A percentile compares a stretch with the other conserved stretches of the same genome.
phyloP scores from a whole-genome alignment of 768 basidiomycete species.

The Boletellus ananiceps region DNA sequence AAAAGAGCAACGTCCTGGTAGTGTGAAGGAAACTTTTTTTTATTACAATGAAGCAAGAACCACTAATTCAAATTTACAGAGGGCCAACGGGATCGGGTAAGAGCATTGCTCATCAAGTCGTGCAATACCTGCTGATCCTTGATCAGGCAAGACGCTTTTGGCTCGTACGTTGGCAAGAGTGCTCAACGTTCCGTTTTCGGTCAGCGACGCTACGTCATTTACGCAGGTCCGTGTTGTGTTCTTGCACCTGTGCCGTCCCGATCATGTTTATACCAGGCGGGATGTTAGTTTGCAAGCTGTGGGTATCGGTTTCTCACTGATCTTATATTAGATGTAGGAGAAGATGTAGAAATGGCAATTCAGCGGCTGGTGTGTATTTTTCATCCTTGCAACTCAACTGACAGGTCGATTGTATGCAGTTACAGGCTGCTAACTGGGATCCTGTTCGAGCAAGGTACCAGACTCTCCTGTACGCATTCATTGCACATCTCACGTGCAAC shows the following conservation, averaged over 20 bases:
- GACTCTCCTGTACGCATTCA: not conserved
- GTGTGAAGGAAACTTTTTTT: slow-evolving; percentile 50
- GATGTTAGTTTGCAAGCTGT: slow-evolving; percentile 48
- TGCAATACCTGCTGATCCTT: not conserved
- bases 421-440: slow-evolving; percentile 91
- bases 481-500: slow-evolving; percentile 5
- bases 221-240: slow-evolving; percentile 59
- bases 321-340: slow-evolving; percentile 72
- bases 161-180: slow-evolving; percentile 89
- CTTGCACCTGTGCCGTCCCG: slow-evolving; percentile 1
- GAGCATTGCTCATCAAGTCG: slow-evolving; percentile 12
- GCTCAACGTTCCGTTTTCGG: slow-evolving; percentile 90
- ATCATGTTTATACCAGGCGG: slow-evolving; percentile 44
- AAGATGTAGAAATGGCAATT: slow-evolving; percentile 92
- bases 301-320: slow-evolving; percentile 3
- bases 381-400: not conserved
- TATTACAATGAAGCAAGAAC: not conserved
- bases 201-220: slow-evolving; percentile 90
- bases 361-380: slow-evolving; percentile 61
- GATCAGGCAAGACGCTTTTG: slow-evolving; percentile 79
- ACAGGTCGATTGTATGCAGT: slow-evolving; percentile 35
- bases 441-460: slow-evolving; percentile 74
- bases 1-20: slow-evolving; percentile 95
- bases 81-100: slow-evolving; percentile 84
- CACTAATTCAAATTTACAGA: slow-evolving; percentile 32